Conservation (phyloP, 768 basidiomycete species). For the Boletus rubescentipes region DNA sequence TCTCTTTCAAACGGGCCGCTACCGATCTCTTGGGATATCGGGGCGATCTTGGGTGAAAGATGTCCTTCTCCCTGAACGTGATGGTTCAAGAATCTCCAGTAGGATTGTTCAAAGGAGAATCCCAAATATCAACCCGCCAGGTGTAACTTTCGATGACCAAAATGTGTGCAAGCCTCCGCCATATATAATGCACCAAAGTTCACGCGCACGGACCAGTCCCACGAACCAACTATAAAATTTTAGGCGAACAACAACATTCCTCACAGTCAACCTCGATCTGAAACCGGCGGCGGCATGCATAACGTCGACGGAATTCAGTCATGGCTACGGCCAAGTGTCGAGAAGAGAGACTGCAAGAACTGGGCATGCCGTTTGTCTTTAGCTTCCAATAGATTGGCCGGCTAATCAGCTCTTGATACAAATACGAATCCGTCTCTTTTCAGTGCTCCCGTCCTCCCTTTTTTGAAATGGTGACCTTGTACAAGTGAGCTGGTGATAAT, state of each 20-base stretch:
- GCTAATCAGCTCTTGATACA: slow-evolving; percentile 73
- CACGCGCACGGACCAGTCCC: slow-evolving; percentile 54
- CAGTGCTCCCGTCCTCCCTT: background rate
- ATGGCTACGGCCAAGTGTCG: slow-evolving; percentile 33
- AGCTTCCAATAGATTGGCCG: slow-evolving; percentile 46
- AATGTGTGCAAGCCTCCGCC: too few species aligned
- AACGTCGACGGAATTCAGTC: slow-evolving; percentile 25
- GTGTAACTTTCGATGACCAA: slow-evolving; percentile 67
- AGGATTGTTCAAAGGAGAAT: slow-evolving; percentile 33
- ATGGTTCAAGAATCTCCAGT: slow-evolving; percentile 57
- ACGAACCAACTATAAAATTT: slow-evolving; percentile 24
- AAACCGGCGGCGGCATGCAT: slow-evolving; percentile 31
- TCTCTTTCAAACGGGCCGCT: slow-evolving; percentile 69
- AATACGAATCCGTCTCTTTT: background rate
- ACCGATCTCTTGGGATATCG: slow-evolving; percentile 43
- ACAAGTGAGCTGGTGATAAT: slow-evolving; percentile 1
- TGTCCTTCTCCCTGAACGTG: slow-evolving; percentile 53
- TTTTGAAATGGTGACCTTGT: background rate
- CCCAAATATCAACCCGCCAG: slow-evolving; percentile 75
- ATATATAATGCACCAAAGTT: slow-evolving; percentile 15
- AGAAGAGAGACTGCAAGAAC: slow-evolving; percentile 53
- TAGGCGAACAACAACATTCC: slow-evolving; percentile 20
- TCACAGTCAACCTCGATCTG: slow-evolving; percentile 45
- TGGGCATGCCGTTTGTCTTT: slow-evolving; percentile 71
- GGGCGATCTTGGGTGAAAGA: slow-evolving; percentile 71